Evolutionary conservation across 257 asterid species (phyloP).

Genomic region (Thymus mandschuricus): DNA sequence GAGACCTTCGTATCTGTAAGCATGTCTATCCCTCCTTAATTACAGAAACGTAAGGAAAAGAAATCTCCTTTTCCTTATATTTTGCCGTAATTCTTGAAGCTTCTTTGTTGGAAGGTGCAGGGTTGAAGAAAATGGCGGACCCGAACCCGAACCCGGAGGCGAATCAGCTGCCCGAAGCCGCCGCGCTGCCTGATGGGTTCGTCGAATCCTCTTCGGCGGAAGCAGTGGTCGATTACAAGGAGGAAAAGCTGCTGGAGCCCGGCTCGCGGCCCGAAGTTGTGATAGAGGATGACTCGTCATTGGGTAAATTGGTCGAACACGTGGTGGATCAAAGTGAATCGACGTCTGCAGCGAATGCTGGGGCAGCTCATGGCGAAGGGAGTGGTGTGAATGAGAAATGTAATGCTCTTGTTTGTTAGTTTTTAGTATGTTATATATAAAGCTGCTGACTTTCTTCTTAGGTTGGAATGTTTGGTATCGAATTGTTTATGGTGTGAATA

Average conservation of each 20-base stretch:
- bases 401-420: constrained; percentile 21
- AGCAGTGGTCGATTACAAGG: constrained; percentile 62
- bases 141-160: constrained; percentile 48
- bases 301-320: constrained; percentile 28
- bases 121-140: constrained; percentile 57
- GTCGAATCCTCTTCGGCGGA: constrained; percentile 67
- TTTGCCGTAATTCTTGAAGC: constrained; percentile 3
- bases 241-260: constrained; percentile 66
- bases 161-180: constrained; percentile 89
- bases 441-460: constrained; percentile 11
- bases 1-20: constrained; percentile 26
- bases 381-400: constrained; percentile 36
- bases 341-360: constrained; percentile 20
- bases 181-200: constrained; percentile 91
- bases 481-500: constrained; percentile 1
- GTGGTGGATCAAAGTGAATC: constrained; percentile 39
- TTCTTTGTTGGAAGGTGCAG: constrained; percentile 38
- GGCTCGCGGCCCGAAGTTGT: constrained; percentile 49
- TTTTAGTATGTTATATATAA: constrained; percentile 19
- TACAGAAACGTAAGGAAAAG: background rate
- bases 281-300: constrained; percentile 40
- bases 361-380: constrained; percentile 35
- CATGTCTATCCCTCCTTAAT: constrained; percentile 9
- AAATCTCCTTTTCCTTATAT: no score
- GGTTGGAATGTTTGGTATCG: constrained; percentile 13